Evolutionary conservation across 2,329 filamentous ascomycete genomes (phyloP), one percentile per base, ranked within the genome.

Genomic region (Xylariaceae sp.): DNA sequence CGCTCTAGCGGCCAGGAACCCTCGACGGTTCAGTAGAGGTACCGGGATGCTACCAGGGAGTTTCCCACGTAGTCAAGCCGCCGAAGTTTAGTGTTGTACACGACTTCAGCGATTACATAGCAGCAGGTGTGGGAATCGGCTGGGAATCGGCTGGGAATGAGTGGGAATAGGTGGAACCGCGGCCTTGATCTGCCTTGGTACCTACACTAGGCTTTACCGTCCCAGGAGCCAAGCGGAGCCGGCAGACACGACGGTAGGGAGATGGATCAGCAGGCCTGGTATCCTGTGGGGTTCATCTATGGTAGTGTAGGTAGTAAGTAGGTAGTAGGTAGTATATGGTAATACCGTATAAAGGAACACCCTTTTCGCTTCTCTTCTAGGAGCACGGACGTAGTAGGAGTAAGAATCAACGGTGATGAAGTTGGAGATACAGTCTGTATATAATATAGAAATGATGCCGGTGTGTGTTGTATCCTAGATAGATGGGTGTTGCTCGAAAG

Each of bases 181-280:
- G 56, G 53, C 48, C 54, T 57, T 60, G 56, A 53, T 51, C 60
- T 55, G 60, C 63, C 63, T 65, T 60, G 65, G 64, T 59, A 61
- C 29, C 9, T 45, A 12, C 6, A 29, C 26, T 32, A 32, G 43
- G 43, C 8, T 37, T 37, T 32, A 31, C 43, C 29, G 57, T 53
- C 60, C 56, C 51, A 60, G 58, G 56, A 61, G 60, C 56, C 59
- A 55, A 62, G 59, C 59, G 58, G 61, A 57, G 52, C 64, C 59
- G 35, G 35, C 35, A 68, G 75, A 79, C 77, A 79, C 75, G 75
- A 77, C 72, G 75, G 70, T 72, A 71, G 74, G 69, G 64, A 73
- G 68, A 74, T 70, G 72, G 78, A 81, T 81, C 78, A 77, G 74
- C 79, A 75, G 67, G 68, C 71, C 72, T 59, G 73, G 74, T 77